Conservation (phyloP, 441 rosid genomes). For the Manihot esculenta region DNA sequence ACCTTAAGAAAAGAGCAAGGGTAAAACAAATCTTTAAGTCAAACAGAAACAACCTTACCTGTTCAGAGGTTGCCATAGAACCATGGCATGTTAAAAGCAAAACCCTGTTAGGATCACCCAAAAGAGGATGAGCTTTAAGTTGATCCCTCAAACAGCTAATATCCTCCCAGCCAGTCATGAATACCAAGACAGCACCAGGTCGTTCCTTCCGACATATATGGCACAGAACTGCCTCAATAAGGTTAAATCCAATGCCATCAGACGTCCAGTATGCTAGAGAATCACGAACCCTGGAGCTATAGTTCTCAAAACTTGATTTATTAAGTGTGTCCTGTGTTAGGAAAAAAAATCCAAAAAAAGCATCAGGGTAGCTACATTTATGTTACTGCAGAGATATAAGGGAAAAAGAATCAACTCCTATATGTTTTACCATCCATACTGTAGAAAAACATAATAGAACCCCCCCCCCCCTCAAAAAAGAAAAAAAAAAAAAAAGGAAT, state of each 20-base stretch:
- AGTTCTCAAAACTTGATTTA: conserved; percentile 81
- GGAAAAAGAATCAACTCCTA: neutral
- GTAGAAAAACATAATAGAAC: too few species aligned
- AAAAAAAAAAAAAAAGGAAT: too few species aligned
- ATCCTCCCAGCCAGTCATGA: conserved; percentile 99
- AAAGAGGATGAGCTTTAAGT: conserved; percentile 94
- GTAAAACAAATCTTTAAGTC: neutral
- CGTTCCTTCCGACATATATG: conserved; percentile 97
- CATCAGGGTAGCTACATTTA: too few species aligned
- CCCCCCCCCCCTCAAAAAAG: too few species aligned
- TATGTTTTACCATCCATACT: too few species aligned
- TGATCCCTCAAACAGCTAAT: conserved; percentile 92
- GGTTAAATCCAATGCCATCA: conserved; percentile 94
- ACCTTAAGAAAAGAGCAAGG: neutral
- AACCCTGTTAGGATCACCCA: conserved; percentile 98
- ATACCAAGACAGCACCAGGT: conserved; percentile 89
- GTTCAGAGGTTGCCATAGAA: conserved; percentile 98
- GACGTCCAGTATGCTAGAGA: conserved; percentile 91
- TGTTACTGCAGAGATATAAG: neutral
- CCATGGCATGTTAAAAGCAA: conserved; percentile 90
- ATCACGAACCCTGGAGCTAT: conserved; percentile 85
- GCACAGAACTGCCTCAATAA: conserved; percentile 93
- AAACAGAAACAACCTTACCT: conserved; percentile 42
- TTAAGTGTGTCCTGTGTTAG: conserved; percentile 75
- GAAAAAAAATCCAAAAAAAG: too few species aligned